A percentile compares a stretch with the other conserved stretches of the same genome.
Conservation (phyloP, 495 filamentous ascomycete genomes). For the Podospora sp. region DNA sequence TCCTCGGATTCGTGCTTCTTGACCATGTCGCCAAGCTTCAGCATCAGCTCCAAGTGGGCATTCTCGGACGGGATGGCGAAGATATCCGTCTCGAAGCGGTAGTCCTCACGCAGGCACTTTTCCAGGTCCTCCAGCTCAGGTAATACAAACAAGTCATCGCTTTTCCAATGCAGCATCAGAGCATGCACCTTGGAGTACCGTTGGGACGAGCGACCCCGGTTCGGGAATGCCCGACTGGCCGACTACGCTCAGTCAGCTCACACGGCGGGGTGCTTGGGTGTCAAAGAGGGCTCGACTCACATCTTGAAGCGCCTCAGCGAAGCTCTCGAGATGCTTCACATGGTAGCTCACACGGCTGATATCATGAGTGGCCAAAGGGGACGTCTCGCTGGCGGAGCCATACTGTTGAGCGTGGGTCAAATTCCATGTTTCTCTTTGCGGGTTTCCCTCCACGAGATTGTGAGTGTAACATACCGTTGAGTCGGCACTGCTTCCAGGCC, state of each 20-base stretch:
- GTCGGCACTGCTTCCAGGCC: slow-evolving; percentile 47
- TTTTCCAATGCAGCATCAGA: slow-evolving; percentile 58
- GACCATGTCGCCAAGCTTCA: slow-evolving; percentile 51
- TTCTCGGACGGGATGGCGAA: slow-evolving; percentile 56
- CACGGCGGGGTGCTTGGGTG: slow-evolving; percentile 2
- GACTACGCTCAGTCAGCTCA: slow-evolving; percentile 39
- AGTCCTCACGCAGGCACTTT: slow-evolving; percentile 51
- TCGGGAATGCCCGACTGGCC: slow-evolving; percentile 54
- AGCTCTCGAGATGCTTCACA: slow-evolving; percentile 52
- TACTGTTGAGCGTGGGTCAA: slow-evolving; percentile 39
- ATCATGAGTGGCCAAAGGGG: slow-evolving; percentile 52
- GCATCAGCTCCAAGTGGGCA: slow-evolving; percentile 53
- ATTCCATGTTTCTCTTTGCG: neutral
- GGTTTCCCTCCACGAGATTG: neutral
- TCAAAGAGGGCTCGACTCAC: slow-evolving; percentile 34
- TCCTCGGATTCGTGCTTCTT: slow-evolving; percentile 52
- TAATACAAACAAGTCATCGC: slow-evolving; percentile 56
- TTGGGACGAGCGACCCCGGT: slow-evolving; percentile 42
- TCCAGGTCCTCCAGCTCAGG: slow-evolving; percentile 55
- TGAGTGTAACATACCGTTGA: slow-evolving; percentile 46
- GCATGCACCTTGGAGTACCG: slow-evolving; percentile 55
- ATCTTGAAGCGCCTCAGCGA: slow-evolving; percentile 51
- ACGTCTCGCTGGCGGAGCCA: slow-evolving; percentile 46
- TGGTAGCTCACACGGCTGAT: slow-evolving; percentile 56
- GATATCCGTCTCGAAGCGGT: slow-evolving; percentile 50